These are phyloP conservation scores for Zopfochytrium polystomum DNA, from an alignment of 371 early-diverging fungal genomes.

Conservation along the genomic window DNA sequence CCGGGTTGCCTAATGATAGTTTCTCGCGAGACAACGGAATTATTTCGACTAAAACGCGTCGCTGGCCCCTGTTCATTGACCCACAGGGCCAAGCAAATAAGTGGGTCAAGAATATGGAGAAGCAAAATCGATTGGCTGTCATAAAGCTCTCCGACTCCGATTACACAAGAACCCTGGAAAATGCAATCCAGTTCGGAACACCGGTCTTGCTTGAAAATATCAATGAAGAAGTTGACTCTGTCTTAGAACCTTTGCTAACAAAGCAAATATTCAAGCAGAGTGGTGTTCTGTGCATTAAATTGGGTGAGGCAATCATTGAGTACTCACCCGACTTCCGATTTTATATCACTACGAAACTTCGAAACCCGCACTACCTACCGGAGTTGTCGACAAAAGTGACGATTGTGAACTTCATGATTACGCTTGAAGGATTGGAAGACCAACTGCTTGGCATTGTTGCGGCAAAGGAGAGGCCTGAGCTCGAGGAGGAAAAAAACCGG, in stretches of 20 bases:
- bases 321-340: constrained; percentile 54
- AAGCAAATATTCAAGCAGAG: constrained; percentile 56
- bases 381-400: constrained; percentile 59
- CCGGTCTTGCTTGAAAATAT: constrained; percentile 55
- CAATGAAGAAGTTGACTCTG: constrained; percentile 55
- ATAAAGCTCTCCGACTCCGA: constrained; percentile 54
- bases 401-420: constrained; percentile 60
- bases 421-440: constrained; percentile 57
- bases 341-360: constrained; percentile 55
- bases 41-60: constrained; percentile 46
- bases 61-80: constrained; percentile 56
- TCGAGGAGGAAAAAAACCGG: constrained; percentile 56
- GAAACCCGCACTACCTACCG: constrained; percentile 59
- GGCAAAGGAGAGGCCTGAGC: constrained; percentile 54
- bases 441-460: constrained; percentile 57
- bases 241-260: constrained; percentile 51
- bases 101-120: constrained; percentile 60
- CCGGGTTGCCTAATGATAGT: constrained; percentile 53
- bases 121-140: constrained; percentile 42
- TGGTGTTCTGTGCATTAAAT: constrained; percentile 51
- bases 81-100: constrained; percentile 61
- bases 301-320: constrained; percentile 55
- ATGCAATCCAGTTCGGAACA: constrained; percentile 55
- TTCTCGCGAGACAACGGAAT: constrained; percentile 59
- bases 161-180: constrained; percentile 53